Percentiles rank a stretch among this genome's conserved stretches.
Conservation (phyloP, 2,329 filamentous ascomycete genomes). For the Ophiostoma ips region DNA sequence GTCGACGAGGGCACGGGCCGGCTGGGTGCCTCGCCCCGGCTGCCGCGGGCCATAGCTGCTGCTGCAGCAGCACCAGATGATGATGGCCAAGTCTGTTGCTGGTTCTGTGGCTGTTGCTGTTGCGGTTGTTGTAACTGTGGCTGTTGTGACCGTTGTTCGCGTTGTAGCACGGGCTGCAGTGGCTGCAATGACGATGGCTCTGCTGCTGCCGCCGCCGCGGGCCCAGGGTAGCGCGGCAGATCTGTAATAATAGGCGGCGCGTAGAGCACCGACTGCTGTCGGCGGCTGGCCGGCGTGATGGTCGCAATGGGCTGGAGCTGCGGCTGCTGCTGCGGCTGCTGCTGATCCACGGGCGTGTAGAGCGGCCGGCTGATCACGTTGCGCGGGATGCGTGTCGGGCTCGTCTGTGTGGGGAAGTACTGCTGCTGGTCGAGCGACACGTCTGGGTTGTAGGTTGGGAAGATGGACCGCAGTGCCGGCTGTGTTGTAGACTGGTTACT, state of each 20-base stretch:
- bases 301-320: background rate
- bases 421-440: constrained; percentile 52
- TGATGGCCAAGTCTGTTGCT: constrained; percentile 1
- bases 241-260: background rate
- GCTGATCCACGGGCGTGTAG: constrained; percentile 31
- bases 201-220: background rate
- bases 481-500: background rate
- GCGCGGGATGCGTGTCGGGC: constrained; percentile 48
- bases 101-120: constrained; percentile 8
- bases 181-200: background rate
- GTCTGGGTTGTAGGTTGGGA: constrained; percentile 58
- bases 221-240: background rate
- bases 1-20: constrained; percentile 40
- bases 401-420: constrained; percentile 55
- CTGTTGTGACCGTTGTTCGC: background rate
- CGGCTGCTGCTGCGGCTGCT: background rate
- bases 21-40: constrained; percentile 4
- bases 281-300: background rate
- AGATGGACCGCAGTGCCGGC: constrained; percentile 52
- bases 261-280: background rate
- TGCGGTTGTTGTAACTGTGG: background rate
- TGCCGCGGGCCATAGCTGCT: background rate
- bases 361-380: constrained; percentile 52
- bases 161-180: background rate
- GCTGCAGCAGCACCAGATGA: background rate